A percentile compares a stretch with the other conserved stretches of the same genome.
Conservation (phyloP, 2,329 filamentous ascomycete species). For the Botryotinia globosa region DNA sequence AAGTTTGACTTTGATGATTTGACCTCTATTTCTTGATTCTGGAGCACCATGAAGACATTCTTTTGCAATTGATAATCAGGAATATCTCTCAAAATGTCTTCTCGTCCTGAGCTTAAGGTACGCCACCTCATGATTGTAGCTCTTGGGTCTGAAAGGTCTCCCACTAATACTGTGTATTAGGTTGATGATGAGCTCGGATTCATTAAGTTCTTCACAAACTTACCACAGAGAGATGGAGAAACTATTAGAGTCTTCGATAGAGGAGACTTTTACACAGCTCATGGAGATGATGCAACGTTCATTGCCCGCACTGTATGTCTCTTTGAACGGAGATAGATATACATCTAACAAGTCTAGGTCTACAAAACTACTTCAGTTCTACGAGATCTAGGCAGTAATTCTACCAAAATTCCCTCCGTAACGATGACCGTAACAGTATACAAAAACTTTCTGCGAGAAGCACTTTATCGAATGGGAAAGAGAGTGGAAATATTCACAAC, state of each 20-base stretch:
- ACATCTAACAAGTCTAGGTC: slow-evolving; percentile 51
- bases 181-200: slow-evolving; percentile 97
- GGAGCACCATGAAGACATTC: background rate
- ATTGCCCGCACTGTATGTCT: slow-evolving; percentile 69
- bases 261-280: slow-evolving; percentile 93
- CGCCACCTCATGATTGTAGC: slow-evolving; percentile 15
- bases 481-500: slow-evolving; percentile 88
- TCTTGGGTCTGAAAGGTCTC: background rate
- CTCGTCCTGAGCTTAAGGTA: slow-evolving; percentile 70
- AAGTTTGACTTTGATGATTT: background rate
- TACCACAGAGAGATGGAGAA: slow-evolving; percentile 67
- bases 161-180: slow-evolving; percentile 43
- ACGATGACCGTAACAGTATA: slow-evolving; percentile 95
- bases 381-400: slow-evolving; percentile 80
- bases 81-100: slow-evolving; percentile 56
- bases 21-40: background rate
- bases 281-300: slow-evolving; percentile 79
- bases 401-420: slow-evolving; percentile 84
- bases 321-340: background rate
- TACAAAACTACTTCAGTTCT: slow-evolving; percentile 98
- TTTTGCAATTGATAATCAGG: background rate
- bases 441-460: slow-evolving; percentile 90
- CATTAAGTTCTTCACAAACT: slow-evolving; percentile 91
- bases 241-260: slow-evolving; percentile 91
- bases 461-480: slow-evolving; percentile 86